A percentile compares a stretch with the other conserved stretches of the same genome.
These are phyloP conservation scores for Pugionium dolabratum DNA, from an alignment of 345 rosid genomes.

Conservation along the genomic window DNA sequence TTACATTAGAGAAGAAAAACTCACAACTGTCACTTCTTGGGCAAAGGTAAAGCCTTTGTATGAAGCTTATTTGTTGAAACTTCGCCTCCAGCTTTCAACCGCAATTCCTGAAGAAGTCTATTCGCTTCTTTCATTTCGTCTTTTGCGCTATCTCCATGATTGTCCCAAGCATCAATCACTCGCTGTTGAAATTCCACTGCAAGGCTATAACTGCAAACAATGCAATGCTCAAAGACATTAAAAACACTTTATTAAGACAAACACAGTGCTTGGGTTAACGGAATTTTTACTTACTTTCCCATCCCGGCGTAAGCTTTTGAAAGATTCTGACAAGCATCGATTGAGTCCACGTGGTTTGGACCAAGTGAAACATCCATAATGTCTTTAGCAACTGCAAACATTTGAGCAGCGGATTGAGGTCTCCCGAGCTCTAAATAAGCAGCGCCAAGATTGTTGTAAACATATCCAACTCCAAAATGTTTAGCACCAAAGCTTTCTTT, in stretches of 20 bases:
- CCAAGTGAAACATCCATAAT: conserved; percentile 95
- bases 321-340: conserved; percentile 92
- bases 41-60: conserved; percentile 51
- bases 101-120: conserved; percentile 56
- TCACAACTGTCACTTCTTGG: conserved; percentile 25
- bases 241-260: not conserved
- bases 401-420: conserved; percentile 92
- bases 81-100: conserved; percentile 56
- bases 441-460: conserved; percentile 90
- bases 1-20: too few relatives aligned
- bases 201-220: conserved; percentile 62
- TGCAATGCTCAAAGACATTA: conserved; percentile 8
- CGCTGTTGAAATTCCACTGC: conserved; percentile 84
- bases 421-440: conserved; percentile 89
- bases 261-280: not conserved
- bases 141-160: conserved; percentile 67
- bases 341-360: conserved; percentile 83
- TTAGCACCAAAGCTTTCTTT: conserved; percentile 89
- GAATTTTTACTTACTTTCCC: conserved; percentile 61
- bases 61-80: conserved; percentile 40
- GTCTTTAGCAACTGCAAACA: conserved; percentile 93
- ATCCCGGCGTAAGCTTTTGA: conserved; percentile 78
- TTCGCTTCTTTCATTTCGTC: conserved; percentile 68
- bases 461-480: conserved; percentile 90
- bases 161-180: conserved; percentile 77